Evolutionary conservation across 768 basidiomycete species (phyloP), one percentile per base, ranked within the genome.

Genomic region (Glaciozyma martinii): DNA sequence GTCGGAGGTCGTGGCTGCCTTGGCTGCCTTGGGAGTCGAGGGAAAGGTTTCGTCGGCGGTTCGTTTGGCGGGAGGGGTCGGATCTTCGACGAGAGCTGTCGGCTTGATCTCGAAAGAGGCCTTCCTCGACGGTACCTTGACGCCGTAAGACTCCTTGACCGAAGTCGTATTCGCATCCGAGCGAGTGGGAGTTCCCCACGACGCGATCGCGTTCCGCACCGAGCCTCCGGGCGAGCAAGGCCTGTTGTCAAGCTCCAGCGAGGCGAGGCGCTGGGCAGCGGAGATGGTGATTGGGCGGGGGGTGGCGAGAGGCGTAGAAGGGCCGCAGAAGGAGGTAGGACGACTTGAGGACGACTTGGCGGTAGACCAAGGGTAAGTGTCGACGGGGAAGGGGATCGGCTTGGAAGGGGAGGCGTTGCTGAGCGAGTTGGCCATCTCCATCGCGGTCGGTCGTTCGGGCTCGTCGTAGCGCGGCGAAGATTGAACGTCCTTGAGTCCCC

Each of bases 71-170:
- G 13, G 49, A 50, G 18, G 23, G 47, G n/a, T n/a, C 3, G n/a
- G 49, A 25, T n/a, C 46, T 23, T 47, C 46, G n/a, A 40, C 29
- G 32, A 7, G 32, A 5, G 8, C 23, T 21, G 46, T 33, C 54
- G 55, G 30, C 57, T 13, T 25, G 27, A 29, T 7, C 57, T 58
- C 46, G 25, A 32, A 27, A 42, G 57, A 44, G 19, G 32, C 23
- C 27, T 21, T 21, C 37, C 37, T 23, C 37, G 55, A 25, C 37
- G 29, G 33, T 18, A 49, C 33, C 33, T 53, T 58, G 25, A 69
- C 68, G 18, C 68, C 68, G 27, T 69, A 69, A 3, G 47, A 56
- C 49, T 62, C 68, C 55, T 69, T 69, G 30, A 62, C 40, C 0
- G 55, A 23, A 4, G 32, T n/a, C 19, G 18, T 15, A 9, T 19